Conservation (phyloP, 495 filamentous ascomycete genomes). For the Podospora fimiseda region DNA sequence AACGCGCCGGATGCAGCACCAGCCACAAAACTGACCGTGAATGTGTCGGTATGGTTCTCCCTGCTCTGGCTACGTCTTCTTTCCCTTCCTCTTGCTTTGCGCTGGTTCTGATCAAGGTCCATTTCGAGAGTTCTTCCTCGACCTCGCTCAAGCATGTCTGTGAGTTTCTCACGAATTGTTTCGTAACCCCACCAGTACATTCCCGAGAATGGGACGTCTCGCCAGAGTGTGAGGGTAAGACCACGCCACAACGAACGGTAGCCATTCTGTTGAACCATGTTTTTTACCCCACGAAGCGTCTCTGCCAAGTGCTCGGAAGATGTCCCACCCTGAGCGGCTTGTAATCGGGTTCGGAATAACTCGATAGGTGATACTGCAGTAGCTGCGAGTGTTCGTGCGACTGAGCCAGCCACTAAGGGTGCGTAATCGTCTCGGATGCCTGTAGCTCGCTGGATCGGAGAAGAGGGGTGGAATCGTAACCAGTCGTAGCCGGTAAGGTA, state of each 20-base stretch:
- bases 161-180: constrained; percentile 59
- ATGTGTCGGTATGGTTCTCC: constrained; percentile 61
- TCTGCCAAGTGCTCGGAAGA: constrained; percentile 52
- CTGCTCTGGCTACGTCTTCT: constrained; percentile 42
- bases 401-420: constrained; percentile 71
- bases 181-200: constrained; percentile 99
- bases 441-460: constrained; percentile 53
- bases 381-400: constrained; percentile 74
- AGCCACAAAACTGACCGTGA: constrained; percentile 81
- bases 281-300: constrained; percentile 65
- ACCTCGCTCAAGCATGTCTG: constrained; percentile 52
- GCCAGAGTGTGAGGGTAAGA: constrained; percentile 85
- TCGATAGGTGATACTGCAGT: constrained; percentile 84
- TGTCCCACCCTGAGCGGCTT: constrained; percentile 61
- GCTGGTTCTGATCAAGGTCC: constrained; percentile 5
- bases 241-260: constrained; percentile 89
- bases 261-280: constrained; percentile 72
- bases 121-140: constrained; percentile 27
- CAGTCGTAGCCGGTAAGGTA: constrained; percentile 99
- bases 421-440: constrained; percentile 59
- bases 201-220: constrained; percentile 93
- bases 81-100: constrained; percentile 5
- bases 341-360: constrained; percentile 89
- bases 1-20: constrained; percentile 76
- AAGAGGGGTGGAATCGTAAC: constrained; percentile 63